Base-by-base conservation (phyloP, 306 rosid genomes). In the Rosa rugosa region DNA sequence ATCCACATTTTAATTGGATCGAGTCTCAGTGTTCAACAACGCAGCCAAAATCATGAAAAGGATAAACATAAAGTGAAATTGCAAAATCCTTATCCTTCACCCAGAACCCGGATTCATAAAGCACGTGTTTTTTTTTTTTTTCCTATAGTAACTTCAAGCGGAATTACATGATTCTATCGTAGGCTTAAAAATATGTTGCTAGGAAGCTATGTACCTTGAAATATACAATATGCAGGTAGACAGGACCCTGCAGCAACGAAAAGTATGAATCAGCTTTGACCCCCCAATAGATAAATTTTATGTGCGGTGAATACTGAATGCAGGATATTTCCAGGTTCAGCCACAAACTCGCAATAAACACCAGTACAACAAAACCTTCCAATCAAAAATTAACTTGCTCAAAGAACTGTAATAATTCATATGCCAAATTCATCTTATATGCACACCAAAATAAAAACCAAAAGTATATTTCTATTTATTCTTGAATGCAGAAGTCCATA, bases 191-290 rank as follows among this genome's bases (percentile, higher is more conserved):
- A 4, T 18, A 44, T 17, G 76, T 22, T 31, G 50, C 36, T 41
- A 17, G 64, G 53, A 63, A 66, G 56, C 80, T 47, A 77, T 27
- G 54, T 14, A 11, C 73, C 51, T 73, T 16, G 18, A 46, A 75
- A 64, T 68, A 68, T 45, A 83, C 77, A 53, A n/a, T 11, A 13
- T n/a, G 69, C 77, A 72, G 34, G 9, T 36, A 53, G 47, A 77
- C 87, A 84, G 36, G 89, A 86, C 17, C 89, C 97, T 87, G 93
- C 76, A 27, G 31, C 1, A 27, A 27, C 0, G 13, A 67, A 27
- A 16, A 44, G 44, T 14, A 25, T 57, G 53, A 13, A 59, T 72
- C 71, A 50, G 51, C 71, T 22, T 40, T 13, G 45, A 68, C 36
- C 17, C 18, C 8, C 57, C 25, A 34, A 25, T 18, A n/a, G 25